These are phyloP conservation scores for Cytospora piceae DNA, from an alignment of 2,329 filamentous ascomycete genomes.

Conservation along the genomic window DNA sequence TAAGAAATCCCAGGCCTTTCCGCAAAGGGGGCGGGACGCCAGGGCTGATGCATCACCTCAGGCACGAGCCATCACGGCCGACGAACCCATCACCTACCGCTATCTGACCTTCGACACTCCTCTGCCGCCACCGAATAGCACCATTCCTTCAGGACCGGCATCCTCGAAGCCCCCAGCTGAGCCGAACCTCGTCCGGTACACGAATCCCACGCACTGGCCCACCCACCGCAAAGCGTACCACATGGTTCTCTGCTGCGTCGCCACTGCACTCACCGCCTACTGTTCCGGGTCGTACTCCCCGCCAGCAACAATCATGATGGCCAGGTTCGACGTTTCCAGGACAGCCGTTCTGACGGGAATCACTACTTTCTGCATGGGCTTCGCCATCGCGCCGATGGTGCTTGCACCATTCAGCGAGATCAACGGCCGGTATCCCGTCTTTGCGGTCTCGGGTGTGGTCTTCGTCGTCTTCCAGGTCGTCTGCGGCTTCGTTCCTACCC, in stretches of 20 bases:
- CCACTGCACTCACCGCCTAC: constrained; percentile 79
- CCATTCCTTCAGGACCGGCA: constrained; percentile 35
- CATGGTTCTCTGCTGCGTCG: constrained; percentile 73
- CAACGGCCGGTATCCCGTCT: constrained; percentile 83
- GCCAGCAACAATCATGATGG: constrained; percentile 65
- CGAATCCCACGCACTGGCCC: constrained; percentile 76
- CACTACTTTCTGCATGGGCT: constrained; percentile 80
- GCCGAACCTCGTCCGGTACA: constrained; percentile 69
- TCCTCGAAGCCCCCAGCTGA: constrained; percentile 52
- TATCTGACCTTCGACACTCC: constrained; percentile 67
- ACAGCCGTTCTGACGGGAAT: constrained; percentile 75
- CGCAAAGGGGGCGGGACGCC: neutral
- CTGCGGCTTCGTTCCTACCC: constrained; percentile 70
- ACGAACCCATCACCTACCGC: constrained; percentile 51
- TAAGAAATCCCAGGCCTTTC: neutral
- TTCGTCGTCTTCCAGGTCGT: constrained; percentile 73
- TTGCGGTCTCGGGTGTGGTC: constrained; percentile 72
- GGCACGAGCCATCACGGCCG: constrained; percentile 5
- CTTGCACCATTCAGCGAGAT: constrained; percentile 88
- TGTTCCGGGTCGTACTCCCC: constrained; percentile 80
- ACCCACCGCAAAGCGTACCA: constrained; percentile 69
- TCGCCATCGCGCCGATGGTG: constrained; percentile 83
- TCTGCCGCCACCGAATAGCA: constrained; percentile 49
- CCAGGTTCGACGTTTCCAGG: constrained; percentile 66
- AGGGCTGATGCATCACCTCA: neutral